Evolutionary conservation across 352 stramenopile genomes (phyloP).

Genomic region (Phytophthora sp.): DNA sequence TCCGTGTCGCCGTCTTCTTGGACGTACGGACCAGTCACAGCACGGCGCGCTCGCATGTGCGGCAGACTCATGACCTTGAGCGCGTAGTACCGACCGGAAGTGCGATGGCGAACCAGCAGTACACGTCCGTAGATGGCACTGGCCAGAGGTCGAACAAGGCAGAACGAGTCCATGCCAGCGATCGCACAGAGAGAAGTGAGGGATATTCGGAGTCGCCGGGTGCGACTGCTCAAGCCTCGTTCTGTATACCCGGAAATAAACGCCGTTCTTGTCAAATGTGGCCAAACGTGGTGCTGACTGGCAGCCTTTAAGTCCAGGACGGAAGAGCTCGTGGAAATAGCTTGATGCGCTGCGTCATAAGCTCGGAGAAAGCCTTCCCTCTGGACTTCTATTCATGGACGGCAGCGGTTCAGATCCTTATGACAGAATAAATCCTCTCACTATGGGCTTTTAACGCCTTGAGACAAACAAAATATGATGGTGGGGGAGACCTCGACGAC

Average conservation of each 20-base stretch:
- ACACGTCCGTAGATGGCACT: constrained; percentile 65
- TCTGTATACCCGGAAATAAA: constrained; percentile 21
- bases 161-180: constrained; percentile 52
- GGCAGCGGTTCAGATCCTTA: too few relatives aligned
- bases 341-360: neutral
- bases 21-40: constrained; percentile 46
- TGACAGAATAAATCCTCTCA: neutral
- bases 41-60: constrained; percentile 53
- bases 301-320: constrained; percentile 6
- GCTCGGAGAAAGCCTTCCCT: neutral
- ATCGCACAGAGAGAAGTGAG: constrained; percentile 16
- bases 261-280: constrained; percentile 6
- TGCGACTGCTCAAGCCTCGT: constrained; percentile 8
- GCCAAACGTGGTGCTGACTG: constrained; percentile 9
- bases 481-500: constrained; percentile 25
- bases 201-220: constrained; percentile 12
- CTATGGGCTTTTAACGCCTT: constrained; percentile 12
- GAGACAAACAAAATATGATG: constrained; percentile 20
- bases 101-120: constrained; percentile 46
- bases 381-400: too few relatives aligned
- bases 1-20: constrained; percentile 54
- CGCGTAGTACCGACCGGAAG: constrained; percentile 44
- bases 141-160: constrained; percentile 47
- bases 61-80: constrained; percentile 74
- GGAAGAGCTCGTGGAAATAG: constrained; percentile 20